Percentiles rank a stretch among this genome's conserved stretches.
Evolutionary conservation across 176 grass and related monocot species (phyloP).

Genomic region (Chloris gayana): DNA sequence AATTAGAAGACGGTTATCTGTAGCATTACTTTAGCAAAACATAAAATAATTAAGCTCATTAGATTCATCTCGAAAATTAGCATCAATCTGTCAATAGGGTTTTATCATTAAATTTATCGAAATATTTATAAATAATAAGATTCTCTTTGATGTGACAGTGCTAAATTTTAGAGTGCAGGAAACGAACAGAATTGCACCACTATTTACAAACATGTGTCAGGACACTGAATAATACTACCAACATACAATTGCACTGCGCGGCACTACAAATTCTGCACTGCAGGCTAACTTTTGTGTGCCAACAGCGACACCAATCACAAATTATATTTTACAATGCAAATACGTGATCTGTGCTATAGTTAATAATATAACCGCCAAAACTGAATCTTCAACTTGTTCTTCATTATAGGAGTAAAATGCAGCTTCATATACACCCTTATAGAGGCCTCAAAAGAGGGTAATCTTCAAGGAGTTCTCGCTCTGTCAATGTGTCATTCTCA

Average conservation of each 20-base stretch:
- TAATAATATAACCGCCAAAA: conserved; percentile 45
- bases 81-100: too few species aligned
- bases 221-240: not conserved
- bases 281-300: conserved; percentile 26
- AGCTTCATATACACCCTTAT: conserved; percentile 17
- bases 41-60: too few species aligned
- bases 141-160: too few species aligned
- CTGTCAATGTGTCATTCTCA: conserved; percentile 85
- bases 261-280: not conserved
- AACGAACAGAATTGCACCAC: not conserved
- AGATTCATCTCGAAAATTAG: too few species aligned
- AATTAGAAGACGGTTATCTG: too few species aligned
- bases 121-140: too few species aligned
- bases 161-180: too few species aligned
- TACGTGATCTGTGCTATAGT: conserved; percentile 37
- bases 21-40: too few species aligned
- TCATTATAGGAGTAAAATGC: conserved; percentile 34
- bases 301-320: conserved; percentile 2
- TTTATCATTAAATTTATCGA: too few species aligned
- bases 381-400: conserved; percentile 28
- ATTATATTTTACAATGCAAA: conserved; percentile 39
- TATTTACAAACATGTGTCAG: conserved; percentile 39
- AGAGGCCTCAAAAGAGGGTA: conserved; percentile 88
- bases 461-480: conserved; percentile 89
- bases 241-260: conserved; percentile 32